Conservation (phyloP, 75 land plant species). For the Selaginella tamariscina region DNA sequence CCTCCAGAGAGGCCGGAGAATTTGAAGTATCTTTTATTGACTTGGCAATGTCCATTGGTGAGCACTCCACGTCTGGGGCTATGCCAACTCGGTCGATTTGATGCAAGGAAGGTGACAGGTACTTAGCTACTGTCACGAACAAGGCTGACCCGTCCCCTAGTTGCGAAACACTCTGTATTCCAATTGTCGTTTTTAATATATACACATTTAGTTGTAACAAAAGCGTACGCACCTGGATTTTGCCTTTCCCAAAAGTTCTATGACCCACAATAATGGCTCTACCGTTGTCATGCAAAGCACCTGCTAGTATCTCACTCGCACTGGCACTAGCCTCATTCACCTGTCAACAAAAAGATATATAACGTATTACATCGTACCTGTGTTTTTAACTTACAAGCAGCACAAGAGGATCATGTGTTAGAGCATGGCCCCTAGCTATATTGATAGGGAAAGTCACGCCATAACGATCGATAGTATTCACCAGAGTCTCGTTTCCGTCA, state of each 20-base stretch:
- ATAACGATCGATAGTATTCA: conserved; percentile 83
- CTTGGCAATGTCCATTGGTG: no score
- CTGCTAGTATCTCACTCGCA: conserved; percentile 96
- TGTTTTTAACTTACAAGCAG: conserved; percentile 45
- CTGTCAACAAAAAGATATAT: conserved; percentile 24
- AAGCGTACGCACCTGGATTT: conserved; percentile 59
- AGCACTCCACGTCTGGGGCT: conserved; percentile 80
- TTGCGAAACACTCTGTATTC: conserved; percentile 81
- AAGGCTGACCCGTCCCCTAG: conserved; percentile 89
- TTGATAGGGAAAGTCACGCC: conserved; percentile 75
- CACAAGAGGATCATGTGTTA: conserved; percentile 92
- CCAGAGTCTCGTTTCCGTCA: conserved; percentile 88
- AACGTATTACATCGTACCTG: no score
- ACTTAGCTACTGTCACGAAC: conserved; percentile 91
- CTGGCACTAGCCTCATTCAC: conserved; percentile 98
- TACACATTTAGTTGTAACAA: neutral
- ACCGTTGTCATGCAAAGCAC: conserved; percentile 96
- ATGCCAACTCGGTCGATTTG: conserved; percentile 93
- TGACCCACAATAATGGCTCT: conserved; percentile 86
- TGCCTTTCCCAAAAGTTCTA: conserved; percentile 96
- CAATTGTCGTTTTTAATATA: neutral
- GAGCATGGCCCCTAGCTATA: conserved; percentile 69
- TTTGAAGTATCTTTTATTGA: no score
- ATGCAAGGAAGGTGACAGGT: conserved; percentile 81
- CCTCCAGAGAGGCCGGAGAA: no score